Evolutionary conservation across 768 basidiomycete genomes (phyloP), one percentile per base, ranked within the genome.

Genomic region (Boletus rufocinnamomeus): DNA sequence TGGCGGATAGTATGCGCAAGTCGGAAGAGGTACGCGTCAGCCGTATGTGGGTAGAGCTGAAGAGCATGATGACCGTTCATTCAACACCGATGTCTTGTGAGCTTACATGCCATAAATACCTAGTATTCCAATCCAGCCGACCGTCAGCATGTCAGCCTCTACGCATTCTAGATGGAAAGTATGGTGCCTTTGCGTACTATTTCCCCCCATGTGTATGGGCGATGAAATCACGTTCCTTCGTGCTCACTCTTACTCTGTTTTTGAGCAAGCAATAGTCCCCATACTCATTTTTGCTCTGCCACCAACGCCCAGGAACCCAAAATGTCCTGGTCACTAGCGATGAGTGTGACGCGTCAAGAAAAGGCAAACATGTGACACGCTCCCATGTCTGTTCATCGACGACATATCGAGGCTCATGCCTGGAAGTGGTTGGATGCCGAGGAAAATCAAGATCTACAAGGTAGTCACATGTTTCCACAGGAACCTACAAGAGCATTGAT

Each of bases 251-350:
- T 60, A 69, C 75, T 64, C 72, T 82, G 63, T 93, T 88, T 72
- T 80, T 85, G 60, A 99, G 77, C 61, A 99, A 69, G 71, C 95
- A 97, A 70, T 93, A 97, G 66, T 98, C 93, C 2, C 96, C 96
- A 72, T 82, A 97, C 57, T 81, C 80, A 69, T 96, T 93, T 62
- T 74, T 73, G 27, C 72, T 74, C 62, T 87, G 83, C 87, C 93
- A 92, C 58, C 73, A 74, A 47, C 79, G 71, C 14, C 86, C 84
- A 8, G 95, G 96, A 41, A 91, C 69, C 87, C 90, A 96, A 57
- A 98, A 78, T 28, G 85, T 81, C 52, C 96, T 80, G 43, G 90
- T 88, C 61, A 93, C 74, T 53, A 85, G 70, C 35, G 83, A 77
- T 1, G 95, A 95, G 67, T 89, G 82, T 27, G 79, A 77, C 8